Percentiles rank a stretch among this genome's conserved stretches.
Evolutionary conservation across 176 grass and related monocot species (phyloP).

Genomic region (Oryza rufipogon): DNA sequence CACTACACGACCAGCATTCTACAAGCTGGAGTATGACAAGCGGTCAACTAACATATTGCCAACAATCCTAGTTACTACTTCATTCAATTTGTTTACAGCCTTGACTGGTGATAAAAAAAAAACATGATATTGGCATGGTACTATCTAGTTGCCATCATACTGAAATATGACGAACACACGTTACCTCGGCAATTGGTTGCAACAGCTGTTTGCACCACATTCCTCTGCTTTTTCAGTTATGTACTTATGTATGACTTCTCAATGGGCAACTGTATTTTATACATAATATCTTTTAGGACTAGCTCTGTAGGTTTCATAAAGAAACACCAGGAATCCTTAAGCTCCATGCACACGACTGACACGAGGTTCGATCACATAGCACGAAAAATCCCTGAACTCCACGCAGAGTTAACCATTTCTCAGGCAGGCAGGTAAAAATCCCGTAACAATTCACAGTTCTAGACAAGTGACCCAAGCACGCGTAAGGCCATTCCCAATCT

Average conservation of each 20-base stretch:
- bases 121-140: not conserved
- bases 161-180: not conserved
- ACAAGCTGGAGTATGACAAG: not conserved
- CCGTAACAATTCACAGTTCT: not conserved
- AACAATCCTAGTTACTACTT: not conserved
- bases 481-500: too few relatives aligned
- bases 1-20: not conserved
- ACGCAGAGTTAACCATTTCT: not conserved
- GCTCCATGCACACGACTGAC: not conserved
- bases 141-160: not conserved
- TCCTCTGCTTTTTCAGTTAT: not conserved
- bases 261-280: not conserved
- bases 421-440: not conserved
- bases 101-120: not conserved
- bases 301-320: not conserved
- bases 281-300: not conserved
- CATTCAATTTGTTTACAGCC: not conserved
- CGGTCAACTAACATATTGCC: not conserved
- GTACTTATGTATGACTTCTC: not conserved
- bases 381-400: not conserved
- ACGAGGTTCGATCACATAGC: not conserved
- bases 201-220: not conserved
- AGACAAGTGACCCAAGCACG: not conserved
- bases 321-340: not conserved
- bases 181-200: not conserved